These are phyloP conservation scores for Aureobasidium sp. DNA, from an alignment of 2,329 filamentous ascomycete genomes.

Conservation along the genomic window DNA sequence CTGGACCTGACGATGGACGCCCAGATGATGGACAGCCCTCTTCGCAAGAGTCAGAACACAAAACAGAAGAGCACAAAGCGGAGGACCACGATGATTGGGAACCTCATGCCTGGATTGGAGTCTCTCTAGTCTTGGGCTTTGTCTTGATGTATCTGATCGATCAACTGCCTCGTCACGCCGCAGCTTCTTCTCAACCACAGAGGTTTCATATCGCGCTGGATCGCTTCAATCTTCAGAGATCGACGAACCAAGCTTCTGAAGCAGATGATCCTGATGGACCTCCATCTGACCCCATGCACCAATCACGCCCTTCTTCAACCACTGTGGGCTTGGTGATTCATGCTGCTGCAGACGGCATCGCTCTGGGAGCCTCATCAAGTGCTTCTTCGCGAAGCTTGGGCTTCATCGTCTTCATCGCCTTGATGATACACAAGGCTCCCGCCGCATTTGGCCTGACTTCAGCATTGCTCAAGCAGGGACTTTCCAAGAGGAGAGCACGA, in stretches of 20 bases:
- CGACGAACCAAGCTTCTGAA: conserved; percentile 8
- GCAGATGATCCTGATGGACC: conserved; percentile 29
- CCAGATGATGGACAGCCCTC: neutral
- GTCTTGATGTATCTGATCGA: conserved; percentile 97
- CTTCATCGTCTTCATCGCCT: conserved; percentile 88
- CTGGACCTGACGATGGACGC: conserved; percentile 27
- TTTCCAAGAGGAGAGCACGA: conserved; percentile 77
- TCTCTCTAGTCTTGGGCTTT: conserved; percentile 82
- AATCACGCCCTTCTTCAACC: conserved; percentile 40
- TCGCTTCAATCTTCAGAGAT: conserved; percentile 19
- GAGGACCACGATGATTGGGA: conserved; percentile 34
- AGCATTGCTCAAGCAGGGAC: conserved; percentile 79
- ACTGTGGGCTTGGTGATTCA: conserved; percentile 95
- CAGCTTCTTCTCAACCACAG: conserved; percentile 49
- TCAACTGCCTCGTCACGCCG: conserved; percentile 67
- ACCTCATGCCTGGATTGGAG: conserved; percentile 74
- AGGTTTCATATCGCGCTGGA: conserved; percentile 85
- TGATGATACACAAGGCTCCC: conserved; percentile 96
- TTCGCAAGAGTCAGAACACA: neutral
- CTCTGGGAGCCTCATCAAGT: conserved; percentile 75
- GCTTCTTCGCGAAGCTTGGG: conserved; percentile 66
- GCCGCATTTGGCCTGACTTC: conserved; percentile 93
- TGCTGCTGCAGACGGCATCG: conserved; percentile 89
- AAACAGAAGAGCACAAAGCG: conserved; percentile 1
- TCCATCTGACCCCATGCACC: conserved; percentile 31